Percentiles rank a stretch among this genome's conserved stretches.
Conservation (phyloP, 306 rosid species). For the Vigna trinervia region DNA sequence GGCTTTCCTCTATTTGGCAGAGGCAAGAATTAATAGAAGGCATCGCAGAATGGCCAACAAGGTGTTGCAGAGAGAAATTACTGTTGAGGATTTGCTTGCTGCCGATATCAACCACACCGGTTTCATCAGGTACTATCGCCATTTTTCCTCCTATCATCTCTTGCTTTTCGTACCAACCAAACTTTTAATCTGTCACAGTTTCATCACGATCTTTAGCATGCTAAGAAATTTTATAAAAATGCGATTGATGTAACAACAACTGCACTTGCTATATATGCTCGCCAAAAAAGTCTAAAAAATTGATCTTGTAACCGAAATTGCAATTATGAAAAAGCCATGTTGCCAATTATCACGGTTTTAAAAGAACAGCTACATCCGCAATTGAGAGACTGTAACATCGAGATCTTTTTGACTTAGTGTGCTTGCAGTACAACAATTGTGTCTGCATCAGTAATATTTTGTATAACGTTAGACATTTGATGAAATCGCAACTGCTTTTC, state of each 20-base stretch:
- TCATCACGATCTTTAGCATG: too few species aligned
- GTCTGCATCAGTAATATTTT: neutral
- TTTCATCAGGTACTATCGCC: constrained; percentile 62
- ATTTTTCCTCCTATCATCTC: neutral
- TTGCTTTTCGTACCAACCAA: neutral
- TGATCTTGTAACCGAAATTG: neutral
- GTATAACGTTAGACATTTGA: neutral
- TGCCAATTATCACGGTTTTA: neutral
- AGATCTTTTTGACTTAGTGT: neutral
- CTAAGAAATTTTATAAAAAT: too few species aligned
- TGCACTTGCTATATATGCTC: too few species aligned
- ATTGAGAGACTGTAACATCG: neutral
- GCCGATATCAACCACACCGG: constrained; percentile 78
- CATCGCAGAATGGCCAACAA: constrained; percentile 68
- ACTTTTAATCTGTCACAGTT: too few species aligned
- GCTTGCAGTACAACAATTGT: neutral
- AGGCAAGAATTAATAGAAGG: constrained; percentile 79
- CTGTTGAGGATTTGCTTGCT: constrained; percentile 79
- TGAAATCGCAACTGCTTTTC: neutral
- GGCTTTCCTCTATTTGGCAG: constrained; percentile 78
- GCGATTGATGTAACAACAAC: too few species aligned
- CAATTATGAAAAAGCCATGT: neutral
- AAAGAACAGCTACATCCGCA: neutral
- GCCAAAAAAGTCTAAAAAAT: too few species aligned
- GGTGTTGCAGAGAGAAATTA: constrained; percentile 77